These are phyloP conservation scores for Candida glaebosa DNA, from an alignment of 805 yeast genomes.

Conservation along the genomic window DNA sequence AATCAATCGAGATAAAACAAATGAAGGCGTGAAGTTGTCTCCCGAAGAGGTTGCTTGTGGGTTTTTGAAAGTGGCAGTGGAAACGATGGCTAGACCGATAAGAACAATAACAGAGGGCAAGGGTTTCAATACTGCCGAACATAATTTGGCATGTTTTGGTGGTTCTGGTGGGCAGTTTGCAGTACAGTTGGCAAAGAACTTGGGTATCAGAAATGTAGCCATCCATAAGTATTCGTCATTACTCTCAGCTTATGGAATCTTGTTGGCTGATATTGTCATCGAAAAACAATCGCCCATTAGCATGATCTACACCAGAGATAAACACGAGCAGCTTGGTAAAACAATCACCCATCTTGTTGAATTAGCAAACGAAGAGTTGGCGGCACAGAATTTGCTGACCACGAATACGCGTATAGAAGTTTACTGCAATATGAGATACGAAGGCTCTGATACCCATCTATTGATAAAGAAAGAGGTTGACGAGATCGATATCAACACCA, in stretches of 20 bases:
- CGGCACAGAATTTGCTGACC: conserved; percentile 48
- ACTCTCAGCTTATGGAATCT: conserved; percentile 33
- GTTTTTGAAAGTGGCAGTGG: conserved; percentile 32
- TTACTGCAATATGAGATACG: conserved; percentile 73
- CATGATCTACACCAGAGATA: conserved; percentile 16
- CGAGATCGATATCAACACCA: conserved; percentile 19
- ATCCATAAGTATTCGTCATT: conserved; percentile 33
- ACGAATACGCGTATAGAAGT: conserved; percentile 53
- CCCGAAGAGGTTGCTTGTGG: conserved; percentile 33
- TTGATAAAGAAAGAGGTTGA: conserved; percentile 49
- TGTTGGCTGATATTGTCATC: conserved; percentile 30
- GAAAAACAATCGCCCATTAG: conserved; percentile 36
- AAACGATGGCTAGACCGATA: conserved; percentile 33
- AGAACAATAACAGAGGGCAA: conserved; percentile 35
- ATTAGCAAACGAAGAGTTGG: conserved; percentile 36
- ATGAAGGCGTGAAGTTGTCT: conserved; percentile 16
- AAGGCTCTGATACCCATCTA: conserved; percentile 85
- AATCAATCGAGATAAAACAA: conserved; percentile 38
- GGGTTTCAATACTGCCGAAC: conserved; percentile 27
- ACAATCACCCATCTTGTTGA: conserved; percentile 45
- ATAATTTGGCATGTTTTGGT: conserved; percentile 33
- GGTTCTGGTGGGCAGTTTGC: conserved; percentile 38
- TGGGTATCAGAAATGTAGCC: conserved; percentile 25
- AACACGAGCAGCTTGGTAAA: conserved; percentile 35
- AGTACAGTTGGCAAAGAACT: conserved; percentile 25